A percentile compares a stretch with the other conserved stretches of the same genome.
phyloP scores from a whole-genome alignment of 225 moss, liverwort and hornwort genomes.

The Bryoerythrophyllum caledonicum region DNA sequence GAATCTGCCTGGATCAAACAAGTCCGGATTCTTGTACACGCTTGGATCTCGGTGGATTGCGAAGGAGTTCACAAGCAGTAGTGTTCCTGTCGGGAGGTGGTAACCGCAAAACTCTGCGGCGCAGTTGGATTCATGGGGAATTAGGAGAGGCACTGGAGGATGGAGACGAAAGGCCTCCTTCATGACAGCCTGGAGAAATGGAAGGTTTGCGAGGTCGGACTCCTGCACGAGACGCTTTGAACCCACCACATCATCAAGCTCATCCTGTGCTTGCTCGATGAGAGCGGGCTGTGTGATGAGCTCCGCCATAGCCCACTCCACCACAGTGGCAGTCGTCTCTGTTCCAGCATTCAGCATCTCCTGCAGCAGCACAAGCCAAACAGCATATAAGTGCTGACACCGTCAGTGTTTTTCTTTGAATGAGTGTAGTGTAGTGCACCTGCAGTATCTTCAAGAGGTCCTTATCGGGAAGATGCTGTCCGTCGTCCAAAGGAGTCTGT shows the following conservation, averaged over 20 bases:
- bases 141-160: constrained; percentile 16
- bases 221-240: constrained; percentile 37
- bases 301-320: constrained; percentile 55
- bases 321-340: constrained; percentile 31
- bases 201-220: constrained; percentile 38
- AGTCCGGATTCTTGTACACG: constrained; percentile 29
- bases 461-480: constrained; percentile 8
- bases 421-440: constrained; percentile 2
- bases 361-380: constrained; percentile 16
- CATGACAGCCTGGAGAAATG: constrained; percentile 38
- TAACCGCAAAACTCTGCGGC: constrained; percentile 17
- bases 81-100: constrained; percentile 31
- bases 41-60: constrained; percentile 38
- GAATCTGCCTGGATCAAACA: constrained; percentile 43
- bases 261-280: constrained; percentile 34
- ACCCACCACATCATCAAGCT: constrained; percentile 51
- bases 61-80: constrained; percentile 32
- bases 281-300: constrained; percentile 35
- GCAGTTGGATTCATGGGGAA: constrained; percentile 31
- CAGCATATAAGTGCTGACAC: background rate
- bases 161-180: constrained; percentile 55
- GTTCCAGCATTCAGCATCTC: constrained; percentile 46
- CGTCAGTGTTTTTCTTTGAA: background rate
- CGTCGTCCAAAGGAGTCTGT: constrained; percentile 20
- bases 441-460: constrained; percentile 11